These are phyloP conservation scores for Sugiyamaella neomexicana DNA, from an alignment of 1,139 yeast species.

Conservation along the genomic window DNA sequence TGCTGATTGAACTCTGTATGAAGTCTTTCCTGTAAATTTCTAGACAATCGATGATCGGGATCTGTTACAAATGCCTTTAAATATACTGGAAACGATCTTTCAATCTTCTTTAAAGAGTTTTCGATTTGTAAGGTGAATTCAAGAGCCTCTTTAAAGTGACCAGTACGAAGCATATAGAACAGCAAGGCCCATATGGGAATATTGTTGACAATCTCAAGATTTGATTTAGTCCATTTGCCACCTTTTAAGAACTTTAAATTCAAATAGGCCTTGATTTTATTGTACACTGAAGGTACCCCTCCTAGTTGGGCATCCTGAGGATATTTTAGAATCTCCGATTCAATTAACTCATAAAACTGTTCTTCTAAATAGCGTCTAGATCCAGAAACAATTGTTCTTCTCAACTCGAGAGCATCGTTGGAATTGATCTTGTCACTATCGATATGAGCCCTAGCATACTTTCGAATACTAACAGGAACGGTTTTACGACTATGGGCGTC, in stretches of 20 bases:
- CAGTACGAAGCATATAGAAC: slow-evolving; percentile 81
- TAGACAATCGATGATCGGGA: slow-evolving; percentile 56
- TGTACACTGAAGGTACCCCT: slow-evolving; percentile 68
- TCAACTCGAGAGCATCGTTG: slow-evolving; percentile 43
- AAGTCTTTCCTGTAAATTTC: slow-evolving; percentile 67
- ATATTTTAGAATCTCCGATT: slow-evolving; percentile 64
- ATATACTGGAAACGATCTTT: slow-evolving; percentile 79
- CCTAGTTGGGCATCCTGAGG: slow-evolving; percentile 55
- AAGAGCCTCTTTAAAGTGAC: slow-evolving; percentile 75
- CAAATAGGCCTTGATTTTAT: slow-evolving; percentile 68
- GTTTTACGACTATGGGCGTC: slow-evolving; percentile 6
- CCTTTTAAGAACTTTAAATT: slow-evolving; percentile 45
- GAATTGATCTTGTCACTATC: slow-evolving; percentile 32
- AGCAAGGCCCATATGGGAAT: slow-evolving; percentile 90
- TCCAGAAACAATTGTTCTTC: slow-evolving; percentile 54
- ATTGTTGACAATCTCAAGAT: slow-evolving; percentile 68
- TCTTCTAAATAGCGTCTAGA: slow-evolving; percentile 65
- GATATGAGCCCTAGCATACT: slow-evolving; percentile 45
- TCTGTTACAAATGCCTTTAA: slow-evolving; percentile 69
- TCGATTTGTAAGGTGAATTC: slow-evolving; percentile 55
- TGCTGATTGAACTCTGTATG: slow-evolving; percentile 83
- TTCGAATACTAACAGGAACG: slow-evolving; percentile 47
- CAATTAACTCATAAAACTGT: slow-evolving; percentile 76
- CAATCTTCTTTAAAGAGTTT: slow-evolving; percentile 72
- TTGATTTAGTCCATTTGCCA: slow-evolving; percentile 52